These are phyloP conservation scores for Chernovozyma sophiae-reginae DNA, from an alignment of 1,139 yeast species.

Conservation along the genomic window DNA sequence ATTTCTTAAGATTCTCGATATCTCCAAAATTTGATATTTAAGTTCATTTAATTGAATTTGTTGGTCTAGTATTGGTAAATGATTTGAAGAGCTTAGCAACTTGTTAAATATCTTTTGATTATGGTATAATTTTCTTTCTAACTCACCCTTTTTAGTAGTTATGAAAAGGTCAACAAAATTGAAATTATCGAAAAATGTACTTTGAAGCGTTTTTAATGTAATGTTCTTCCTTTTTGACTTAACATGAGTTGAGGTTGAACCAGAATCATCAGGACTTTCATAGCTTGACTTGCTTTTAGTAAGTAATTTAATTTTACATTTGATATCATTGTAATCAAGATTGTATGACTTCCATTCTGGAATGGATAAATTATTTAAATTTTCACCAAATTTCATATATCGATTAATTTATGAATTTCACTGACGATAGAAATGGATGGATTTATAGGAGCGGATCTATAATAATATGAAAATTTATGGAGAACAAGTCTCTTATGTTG, in stretches of 20 bases:
- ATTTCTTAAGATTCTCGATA: slow-evolving; percentile 62
- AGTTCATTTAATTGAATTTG: slow-evolving; percentile 24
- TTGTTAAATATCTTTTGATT: slow-evolving; percentile 4
- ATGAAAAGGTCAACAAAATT: slow-evolving; percentile 58
- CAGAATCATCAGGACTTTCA: slow-evolving; percentile 5
- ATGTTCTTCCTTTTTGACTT: slow-evolving; percentile 4
- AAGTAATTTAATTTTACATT: slow-evolving; percentile 52
- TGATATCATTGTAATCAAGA: slow-evolving; percentile 76
- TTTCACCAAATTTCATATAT: slow-evolving; percentile 81
- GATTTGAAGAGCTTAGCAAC: not conserved
- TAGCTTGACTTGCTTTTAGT: slow-evolving; percentile 22
- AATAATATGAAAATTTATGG: too few species aligned
- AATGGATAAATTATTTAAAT: slow-evolving; percentile 67
- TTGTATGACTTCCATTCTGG: slow-evolving; percentile 88
- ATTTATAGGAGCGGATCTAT: too few species aligned
- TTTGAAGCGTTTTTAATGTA: slow-evolving; percentile 20
- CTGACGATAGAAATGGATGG: not conserved
- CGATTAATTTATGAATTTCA: too few species aligned
- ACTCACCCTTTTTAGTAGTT: slow-evolving; percentile 62
- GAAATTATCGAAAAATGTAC: slow-evolving; percentile 43
- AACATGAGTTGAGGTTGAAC: slow-evolving; percentile 1
- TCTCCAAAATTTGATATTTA: slow-evolving; percentile 36
- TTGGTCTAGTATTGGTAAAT: slow-evolving; percentile 5
- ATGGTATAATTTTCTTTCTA: slow-evolving; percentile 26
- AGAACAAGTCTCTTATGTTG: too few species aligned